A percentile compares a stretch with the other conserved stretches of the same genome.
phyloP scores from a whole-genome alignment of 1,284 basidiomycete species.

The Cryptococcus amylolentus region DNA sequence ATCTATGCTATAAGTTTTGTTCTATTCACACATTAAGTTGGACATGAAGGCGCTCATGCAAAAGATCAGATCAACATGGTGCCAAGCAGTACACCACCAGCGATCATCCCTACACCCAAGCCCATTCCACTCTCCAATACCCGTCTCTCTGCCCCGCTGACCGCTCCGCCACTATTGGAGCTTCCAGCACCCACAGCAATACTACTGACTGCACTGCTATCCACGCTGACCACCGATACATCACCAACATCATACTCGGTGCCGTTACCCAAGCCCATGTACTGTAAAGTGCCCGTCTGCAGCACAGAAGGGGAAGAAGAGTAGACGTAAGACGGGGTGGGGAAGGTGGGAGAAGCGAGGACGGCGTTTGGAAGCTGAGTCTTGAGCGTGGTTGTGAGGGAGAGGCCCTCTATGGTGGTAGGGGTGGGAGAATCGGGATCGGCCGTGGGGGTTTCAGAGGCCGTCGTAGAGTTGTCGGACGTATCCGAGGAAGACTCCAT shows the following conservation, averaged over 20 bases:
- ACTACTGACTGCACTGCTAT: slow-evolving; percentile 3
- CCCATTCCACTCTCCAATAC: background rate
- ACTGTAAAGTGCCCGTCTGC: slow-evolving; percentile 52
- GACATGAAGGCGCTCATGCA: too few relatives aligned
- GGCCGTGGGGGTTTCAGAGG: slow-evolving; percentile 2
- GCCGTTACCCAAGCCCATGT: slow-evolving; percentile 29
- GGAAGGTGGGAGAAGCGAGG: slow-evolving; percentile 63
- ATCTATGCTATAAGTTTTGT: too few relatives aligned
- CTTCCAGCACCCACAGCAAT: background rate
- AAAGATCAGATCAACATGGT: too few relatives aligned
- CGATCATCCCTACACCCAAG: background rate
- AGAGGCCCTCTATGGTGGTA: slow-evolving; percentile 46
- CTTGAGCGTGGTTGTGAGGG: slow-evolving; percentile 60
- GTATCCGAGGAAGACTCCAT: slow-evolving; percentile 14
- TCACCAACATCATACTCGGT: slow-evolving; percentile 20
- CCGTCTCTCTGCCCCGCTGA: background rate
- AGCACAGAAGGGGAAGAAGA: slow-evolving; percentile 46
- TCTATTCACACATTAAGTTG: too few relatives aligned
- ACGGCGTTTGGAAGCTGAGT: slow-evolving; percentile 74
- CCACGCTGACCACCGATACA: slow-evolving; percentile 23
- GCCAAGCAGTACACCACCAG: background rate
- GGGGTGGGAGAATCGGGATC: slow-evolving; percentile 25
- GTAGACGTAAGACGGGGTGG: slow-evolving; percentile 66
- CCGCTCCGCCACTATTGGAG: background rate
- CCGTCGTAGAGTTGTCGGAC: background rate